Percentiles rank a stretch among this genome's conserved stretches.
Conservation (phyloP, 331 rosid species). For the Prunus yedoensis region DNA sequence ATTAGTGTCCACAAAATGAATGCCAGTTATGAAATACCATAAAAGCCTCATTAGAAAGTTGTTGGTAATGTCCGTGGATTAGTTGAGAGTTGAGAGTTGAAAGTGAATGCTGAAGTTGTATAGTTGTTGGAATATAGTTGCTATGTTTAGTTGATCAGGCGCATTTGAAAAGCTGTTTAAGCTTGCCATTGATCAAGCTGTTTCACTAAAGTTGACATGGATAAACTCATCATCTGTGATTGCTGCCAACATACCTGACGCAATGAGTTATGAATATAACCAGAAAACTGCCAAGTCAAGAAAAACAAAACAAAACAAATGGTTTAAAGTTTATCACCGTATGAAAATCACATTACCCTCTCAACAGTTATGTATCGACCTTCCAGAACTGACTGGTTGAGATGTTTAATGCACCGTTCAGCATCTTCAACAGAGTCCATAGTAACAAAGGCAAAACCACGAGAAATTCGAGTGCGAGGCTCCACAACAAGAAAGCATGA, state of each 20-base stretch:
- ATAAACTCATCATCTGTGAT: slow-evolving; percentile 96
- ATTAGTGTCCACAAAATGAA: slow-evolving; percentile 49
- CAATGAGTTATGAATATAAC: slow-evolving; percentile 92
- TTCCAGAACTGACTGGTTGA: slow-evolving; percentile 90
- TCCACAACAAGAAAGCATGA: slow-evolving; percentile 98
- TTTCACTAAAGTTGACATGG: slow-evolving; percentile 95
- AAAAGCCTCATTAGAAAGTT: slow-evolving; percentile 84
- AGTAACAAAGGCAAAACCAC: slow-evolving; percentile 93
- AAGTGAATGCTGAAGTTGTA: slow-evolving; percentile 96
- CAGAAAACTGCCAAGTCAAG: slow-evolving; percentile 94
- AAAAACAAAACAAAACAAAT: slow-evolving; percentile 33
- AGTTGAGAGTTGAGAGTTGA: slow-evolving; percentile 89
- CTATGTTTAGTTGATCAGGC: slow-evolving; percentile 95
- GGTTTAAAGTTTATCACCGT: slow-evolving; percentile 25
- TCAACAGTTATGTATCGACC: slow-evolving; percentile 96
- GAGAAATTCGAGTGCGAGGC: slow-evolving; percentile 84
- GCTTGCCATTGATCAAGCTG: slow-evolving; percentile 95
- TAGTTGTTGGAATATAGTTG: slow-evolving; percentile 94
- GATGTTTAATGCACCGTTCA: slow-evolving; percentile 79
- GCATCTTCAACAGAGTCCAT: slow-evolving; percentile 83
- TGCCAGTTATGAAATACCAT: slow-evolving; percentile 88
- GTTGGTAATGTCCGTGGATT: slow-evolving; percentile 97
- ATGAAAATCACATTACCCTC: slow-evolving; percentile 57
- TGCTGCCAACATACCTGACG: slow-evolving; percentile 97
- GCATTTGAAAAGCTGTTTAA: slow-evolving; percentile 92